phyloP scores from a whole-genome alignment of 2,329 filamentous ascomycete genomes.

The Colletotrichum plurivorum region DNA sequence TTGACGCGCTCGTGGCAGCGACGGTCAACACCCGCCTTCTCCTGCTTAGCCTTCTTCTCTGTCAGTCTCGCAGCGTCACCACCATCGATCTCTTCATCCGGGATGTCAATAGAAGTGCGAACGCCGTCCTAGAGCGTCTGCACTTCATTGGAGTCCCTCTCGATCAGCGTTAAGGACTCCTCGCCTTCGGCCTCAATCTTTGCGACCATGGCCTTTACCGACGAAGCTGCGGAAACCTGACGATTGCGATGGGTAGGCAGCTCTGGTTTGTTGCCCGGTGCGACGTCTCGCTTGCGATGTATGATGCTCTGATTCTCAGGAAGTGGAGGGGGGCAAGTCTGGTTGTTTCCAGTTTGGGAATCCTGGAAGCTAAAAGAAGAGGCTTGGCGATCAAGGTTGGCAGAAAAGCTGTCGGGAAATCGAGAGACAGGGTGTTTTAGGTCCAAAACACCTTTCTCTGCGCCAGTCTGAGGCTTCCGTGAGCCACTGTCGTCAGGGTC shows the following conservation, averaged over 20 bases:
- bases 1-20: conserved; percentile 27
- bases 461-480: background rate
- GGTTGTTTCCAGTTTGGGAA: conserved; percentile 3
- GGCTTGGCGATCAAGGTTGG: conserved; percentile 33
- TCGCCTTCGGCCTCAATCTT: conserved; percentile 18
- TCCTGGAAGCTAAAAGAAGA: conserved; percentile 12
- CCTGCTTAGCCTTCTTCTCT: background rate
- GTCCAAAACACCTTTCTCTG: conserved; percentile 27
- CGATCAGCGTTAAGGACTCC: conserved; percentile 18
- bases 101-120: conserved; percentile 47
- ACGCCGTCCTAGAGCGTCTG: conserved; percentile 50
- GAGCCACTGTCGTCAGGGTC: background rate
- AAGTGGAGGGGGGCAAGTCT: conserved; percentile 1
- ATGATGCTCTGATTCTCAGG: conserved; percentile 23
- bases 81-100: conserved; percentile 47
- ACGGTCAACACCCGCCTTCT: conserved; percentile 10
- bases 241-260: conserved; percentile 16
- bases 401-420: conserved; percentile 36
- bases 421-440: conserved; percentile 36
- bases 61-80: conserved; percentile 1
- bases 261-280: conserved; percentile 10
- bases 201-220: conserved; percentile 39
- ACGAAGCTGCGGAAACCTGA: conserved; percentile 22
- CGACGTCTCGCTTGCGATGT: conserved; percentile 28
- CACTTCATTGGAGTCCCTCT: conserved; percentile 45